A percentile compares a stretch with the other conserved stretches of the same genome.
Evolutionary conservation across 2,329 filamentous ascomycete genomes (phyloP).

Genomic region (Aureobasidium sp.): DNA sequence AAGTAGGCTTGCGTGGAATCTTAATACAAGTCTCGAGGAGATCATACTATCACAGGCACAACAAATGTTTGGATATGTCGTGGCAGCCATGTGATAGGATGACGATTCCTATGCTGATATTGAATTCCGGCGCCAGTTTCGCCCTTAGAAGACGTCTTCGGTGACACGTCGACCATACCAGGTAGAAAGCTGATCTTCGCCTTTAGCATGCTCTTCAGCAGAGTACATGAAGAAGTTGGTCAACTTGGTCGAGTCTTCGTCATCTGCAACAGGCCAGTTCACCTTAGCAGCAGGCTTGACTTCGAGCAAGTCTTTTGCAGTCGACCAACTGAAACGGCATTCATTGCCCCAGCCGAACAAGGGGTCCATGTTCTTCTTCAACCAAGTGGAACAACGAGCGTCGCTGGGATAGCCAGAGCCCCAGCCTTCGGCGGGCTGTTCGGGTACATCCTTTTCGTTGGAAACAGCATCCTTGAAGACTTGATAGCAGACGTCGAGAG

Average conservation of each 20-base stretch:
- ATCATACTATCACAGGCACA: not conserved
- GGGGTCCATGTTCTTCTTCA: constrained; percentile 81
- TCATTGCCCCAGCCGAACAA: constrained; percentile 93
- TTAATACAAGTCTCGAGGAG: not conserved
- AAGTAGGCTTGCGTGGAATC: not conserved
- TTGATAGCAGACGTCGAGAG: constrained; percentile 70
- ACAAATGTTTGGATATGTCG: not conserved
- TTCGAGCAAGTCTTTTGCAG: constrained; percentile 87
- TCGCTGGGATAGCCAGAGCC: constrained; percentile 94
- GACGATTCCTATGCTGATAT: not conserved
- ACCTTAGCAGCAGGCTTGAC: constrained; percentile 62
- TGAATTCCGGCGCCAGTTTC: not conserved
- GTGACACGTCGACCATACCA: constrained; percentile 77
- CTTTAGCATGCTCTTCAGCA: constrained; percentile 35
- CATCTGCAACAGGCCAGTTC: constrained; percentile 74
- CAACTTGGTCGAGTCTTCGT: constrained; percentile 57
- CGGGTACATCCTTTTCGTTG: constrained; percentile 24
- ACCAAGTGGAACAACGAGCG: constrained; percentile 69
- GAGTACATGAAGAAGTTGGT: constrained; percentile 64
- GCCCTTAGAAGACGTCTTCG: constrained; percentile 58
- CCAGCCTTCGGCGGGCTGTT: constrained; percentile 50
- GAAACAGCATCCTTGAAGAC: constrained; percentile 36
- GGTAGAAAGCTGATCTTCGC: constrained; percentile 58
- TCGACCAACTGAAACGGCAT: constrained; percentile 93
- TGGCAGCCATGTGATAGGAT: not conserved